Base-by-base conservation (phyloP, 768 basidiomycete species). In the Panaeolus cyanescens region DNA sequence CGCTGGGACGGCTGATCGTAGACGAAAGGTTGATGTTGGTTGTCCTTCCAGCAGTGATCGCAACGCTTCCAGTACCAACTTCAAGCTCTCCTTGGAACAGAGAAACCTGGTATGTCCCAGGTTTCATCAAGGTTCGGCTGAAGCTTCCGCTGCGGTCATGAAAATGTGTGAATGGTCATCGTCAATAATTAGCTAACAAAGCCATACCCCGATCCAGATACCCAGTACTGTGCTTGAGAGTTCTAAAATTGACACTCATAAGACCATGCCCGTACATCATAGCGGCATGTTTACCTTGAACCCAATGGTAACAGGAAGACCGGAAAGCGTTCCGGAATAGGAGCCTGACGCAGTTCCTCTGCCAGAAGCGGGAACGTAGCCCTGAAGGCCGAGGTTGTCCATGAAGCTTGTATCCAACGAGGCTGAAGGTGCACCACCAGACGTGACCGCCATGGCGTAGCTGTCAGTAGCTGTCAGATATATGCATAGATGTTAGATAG, bases 161-260 rank as follows among this genome's bases (percentile, higher is more conserved):
- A 55, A 55, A 37, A 8, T 45, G 37, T 50, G 12, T 22, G 25
- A 58, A 56, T 19, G 45, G 37, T 15, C 7, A 1, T 3, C 15
- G 15, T 42, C 12, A 20, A 31, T 20, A 25, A 30, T 25, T 9
- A 25, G 22, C 37, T 3, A n/a, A 54, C 2, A 55, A 34, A 9
- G 59, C n/a, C 25, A 64, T 32, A 79, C 79, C 76, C 76, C 30
- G 74, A 75, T 25, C 69, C 79, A 19, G 74, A 65, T 4, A 75
- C 67, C 82, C 82, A 83, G 66, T 83, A 83, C 63, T 83, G 81
- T 17, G 79, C 79, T 20, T 71, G 78, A 10, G 76, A 73, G 61
- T 79, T 81, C 77, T 78, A 53, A 10, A 15, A 13, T n/a, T 30
- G 62, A 30, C 17, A 5, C 36, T 53, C 22, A 30, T 19, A 25